Evolutionary conservation across 129 eudicot species (phyloP), one percentile per base, ranked within the genome.

Genomic region (Flaveria brownii): DNA sequence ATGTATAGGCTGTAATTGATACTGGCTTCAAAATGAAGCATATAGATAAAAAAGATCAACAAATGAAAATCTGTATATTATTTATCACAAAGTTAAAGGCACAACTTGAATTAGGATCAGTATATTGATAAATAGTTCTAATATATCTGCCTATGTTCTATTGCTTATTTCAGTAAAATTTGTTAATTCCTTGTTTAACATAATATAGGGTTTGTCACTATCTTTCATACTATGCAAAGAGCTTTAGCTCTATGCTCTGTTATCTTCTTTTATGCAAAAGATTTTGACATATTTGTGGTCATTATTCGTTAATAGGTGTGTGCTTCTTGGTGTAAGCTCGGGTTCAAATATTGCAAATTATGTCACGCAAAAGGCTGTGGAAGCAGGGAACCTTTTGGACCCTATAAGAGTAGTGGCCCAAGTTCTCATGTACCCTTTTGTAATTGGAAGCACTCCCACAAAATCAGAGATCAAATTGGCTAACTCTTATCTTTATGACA

Each of bases 381-480:
- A 87, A 80, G 88, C 93, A 5, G 88, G 93, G 51, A 88, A 78
- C 60, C 96, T 81, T 15, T 69, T 92, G 51, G 94, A 92, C 71
- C 96, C 96, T 5, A 83, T 92, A 77, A 82, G 84, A 77, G 90
- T 92, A 43, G 94, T 90, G 1, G 98, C 98, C 15, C 98, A 92
- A 76, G 96, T 92, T 16, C 91, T 92, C 25, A 86, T 92, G 96
- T 92, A 86, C 87, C 98, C 96, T 36, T 92, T 92, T 64, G 84
- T 92, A 80, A 86, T 90, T 10, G 98, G 98, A 68, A 87, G 63
- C 81, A 76, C 72, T 42, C 98, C 98, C 47, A 92, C 96, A 42
- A 91, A 68, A 22, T 92, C 98, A 10, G 98, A 92, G 75, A 90
- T 89, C 47, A 86, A 77, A 55, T 76, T 90, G 63, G 82, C 87